A percentile compares a stretch with the other conserved stretches of the same genome.
These are phyloP conservation scores for Stemphylium vesicarium DNA, from an alignment of 2,329 filamentous ascomycete genomes.

Conservation along the genomic window DNA sequence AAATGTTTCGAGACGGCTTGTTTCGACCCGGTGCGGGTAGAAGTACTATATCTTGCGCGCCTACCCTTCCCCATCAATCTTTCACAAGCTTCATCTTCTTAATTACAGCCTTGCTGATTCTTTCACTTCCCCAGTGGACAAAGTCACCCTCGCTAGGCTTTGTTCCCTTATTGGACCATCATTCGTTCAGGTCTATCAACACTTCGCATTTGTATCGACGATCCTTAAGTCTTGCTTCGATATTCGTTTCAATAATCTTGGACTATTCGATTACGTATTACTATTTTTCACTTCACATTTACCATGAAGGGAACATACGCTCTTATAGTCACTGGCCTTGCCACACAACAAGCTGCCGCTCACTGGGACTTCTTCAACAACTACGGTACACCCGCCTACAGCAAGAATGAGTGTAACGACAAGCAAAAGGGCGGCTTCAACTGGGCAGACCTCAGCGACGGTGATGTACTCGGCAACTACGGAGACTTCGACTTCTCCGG, in stretches of 20 bases:
- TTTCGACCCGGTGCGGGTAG: slow-evolving; percentile 31
- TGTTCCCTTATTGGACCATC: slow-evolving; percentile 19
- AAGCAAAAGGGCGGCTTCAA: slow-evolving; percentile 73
- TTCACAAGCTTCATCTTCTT: slow-evolving; percentile 22
- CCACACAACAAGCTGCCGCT: slow-evolving; percentile 53
- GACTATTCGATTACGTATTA: slow-evolving; percentile 2
- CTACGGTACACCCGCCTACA: slow-evolving; percentile 74
- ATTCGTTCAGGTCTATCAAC: slow-evolving; percentile 28
- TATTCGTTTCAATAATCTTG: slow-evolving; percentile 18
- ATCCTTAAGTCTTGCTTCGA: slow-evolving; percentile 32
- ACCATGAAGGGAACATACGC: slow-evolving; percentile 53
- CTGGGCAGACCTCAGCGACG: slow-evolving; percentile 66
- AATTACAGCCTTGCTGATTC: slow-evolving; percentile 24
- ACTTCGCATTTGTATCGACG: slow-evolving; percentile 21
- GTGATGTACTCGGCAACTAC: slow-evolving; percentile 64
- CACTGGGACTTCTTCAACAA: slow-evolving; percentile 59
- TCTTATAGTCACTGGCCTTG: slow-evolving; percentile 56
- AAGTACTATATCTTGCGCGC: slow-evolving; percentile 34
- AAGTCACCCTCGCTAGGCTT: slow-evolving; percentile 35
- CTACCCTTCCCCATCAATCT: slow-evolving; percentile 18
- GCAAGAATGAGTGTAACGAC: slow-evolving; percentile 77
- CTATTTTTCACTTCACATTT: slow-evolving; percentile 29
- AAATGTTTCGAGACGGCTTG: slow-evolving; percentile 31
- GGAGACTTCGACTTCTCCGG: slow-evolving; percentile 69
- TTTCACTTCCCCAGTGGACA: slow-evolving; percentile 32